These are phyloP conservation scores for Arxiozyma heterogenica DNA, from an alignment of 1,139 yeast genomes.

Conservation along the genomic window DNA sequence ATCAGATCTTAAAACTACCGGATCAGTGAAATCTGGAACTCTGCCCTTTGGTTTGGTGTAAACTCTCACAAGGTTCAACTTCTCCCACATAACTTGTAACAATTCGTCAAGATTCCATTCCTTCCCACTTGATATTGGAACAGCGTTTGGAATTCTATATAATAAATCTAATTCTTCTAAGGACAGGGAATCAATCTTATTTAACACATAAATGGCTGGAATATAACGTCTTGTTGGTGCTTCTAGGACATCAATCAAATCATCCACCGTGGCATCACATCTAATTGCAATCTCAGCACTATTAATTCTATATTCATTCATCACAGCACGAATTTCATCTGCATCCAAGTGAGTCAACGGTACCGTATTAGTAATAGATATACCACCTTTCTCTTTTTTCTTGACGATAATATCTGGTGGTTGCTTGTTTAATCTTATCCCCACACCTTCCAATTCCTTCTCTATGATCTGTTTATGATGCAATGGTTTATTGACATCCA, in stretches of 20 bases:
- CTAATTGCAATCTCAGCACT: slow-evolving; percentile 96
- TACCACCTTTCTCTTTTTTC: slow-evolving; percentile 92
- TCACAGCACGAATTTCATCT: slow-evolving; percentile 91
- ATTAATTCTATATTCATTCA: slow-evolving; percentile 88
- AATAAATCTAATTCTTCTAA: slow-evolving; percentile 84
- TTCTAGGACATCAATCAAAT: slow-evolving; percentile 87
- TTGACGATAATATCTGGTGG: slow-evolving; percentile 89
- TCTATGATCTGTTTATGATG: slow-evolving; percentile 91
- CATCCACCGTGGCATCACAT: slow-evolving; percentile 97
- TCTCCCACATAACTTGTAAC: slow-evolving; percentile 90
- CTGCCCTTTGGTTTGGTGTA: slow-evolving; percentile 95
- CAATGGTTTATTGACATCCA: slow-evolving; percentile 93
- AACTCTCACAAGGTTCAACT: slow-evolving; percentile 80
- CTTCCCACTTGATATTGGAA: slow-evolving; percentile 89
- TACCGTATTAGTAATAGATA: slow-evolving; percentile 85
- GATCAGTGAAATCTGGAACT: slow-evolving; percentile 88
- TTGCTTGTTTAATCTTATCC: slow-evolving; percentile 81
- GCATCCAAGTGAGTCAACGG: slow-evolving; percentile 84
- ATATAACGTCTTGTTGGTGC: slow-evolving; percentile 83
- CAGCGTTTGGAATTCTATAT: slow-evolving; percentile 89
- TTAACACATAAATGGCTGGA: slow-evolving; percentile 88
- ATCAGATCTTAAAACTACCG: slow-evolving; percentile 79
- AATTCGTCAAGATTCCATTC: slow-evolving; percentile 97
- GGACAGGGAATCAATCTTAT: slow-evolving; percentile 91
- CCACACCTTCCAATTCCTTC: slow-evolving; percentile 92